These are phyloP conservation scores for Phytopythium kandeliae DNA, from an alignment of 352 stramenopile genomes.

Conservation along the genomic window DNA sequence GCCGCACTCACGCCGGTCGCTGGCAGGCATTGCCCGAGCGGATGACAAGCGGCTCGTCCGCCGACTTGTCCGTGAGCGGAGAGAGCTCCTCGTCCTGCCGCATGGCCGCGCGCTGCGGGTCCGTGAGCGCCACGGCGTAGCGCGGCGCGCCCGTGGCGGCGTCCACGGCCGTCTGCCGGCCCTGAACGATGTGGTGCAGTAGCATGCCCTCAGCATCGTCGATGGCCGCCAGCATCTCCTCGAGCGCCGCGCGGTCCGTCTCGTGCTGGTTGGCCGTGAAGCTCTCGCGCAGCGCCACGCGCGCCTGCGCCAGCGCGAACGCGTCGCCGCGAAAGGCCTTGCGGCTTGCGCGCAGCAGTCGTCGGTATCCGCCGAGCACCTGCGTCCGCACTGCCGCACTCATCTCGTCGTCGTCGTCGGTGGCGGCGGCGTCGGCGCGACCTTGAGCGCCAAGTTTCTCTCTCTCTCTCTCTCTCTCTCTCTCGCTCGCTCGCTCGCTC, in stretches of 20 bases:
- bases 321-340: constrained; percentile 66
- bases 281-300: constrained; percentile 54
- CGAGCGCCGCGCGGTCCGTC: constrained; percentile 37
- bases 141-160: constrained; percentile 19
- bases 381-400: constrained; percentile 36
- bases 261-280: constrained; percentile 61
- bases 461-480: neutral
- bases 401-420: neutral
- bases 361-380: constrained; percentile 72
- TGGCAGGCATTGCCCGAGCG: constrained; percentile 79
- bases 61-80: constrained; percentile 72
- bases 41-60: constrained; percentile 63
- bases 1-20: constrained; percentile 28
- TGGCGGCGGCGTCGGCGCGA: too few relatives aligned
- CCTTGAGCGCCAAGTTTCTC: too few relatives aligned
- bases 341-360: constrained; percentile 66
- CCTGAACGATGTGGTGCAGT: constrained; percentile 84
- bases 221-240: constrained; percentile 66
- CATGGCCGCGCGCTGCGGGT: constrained; percentile 71
- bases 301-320: constrained; percentile 60
- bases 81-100: constrained; percentile 82
- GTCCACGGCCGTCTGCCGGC: constrained; percentile 39
- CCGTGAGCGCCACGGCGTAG: constrained; percentile 76
- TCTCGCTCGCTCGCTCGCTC: too few relatives aligned
- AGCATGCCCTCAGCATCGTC: constrained; percentile 81